These are phyloP conservation scores for Colletotrichum gloeosporioides DNA, from an alignment of 2,329 filamentous ascomycete species.

Conservation along the genomic window DNA sequence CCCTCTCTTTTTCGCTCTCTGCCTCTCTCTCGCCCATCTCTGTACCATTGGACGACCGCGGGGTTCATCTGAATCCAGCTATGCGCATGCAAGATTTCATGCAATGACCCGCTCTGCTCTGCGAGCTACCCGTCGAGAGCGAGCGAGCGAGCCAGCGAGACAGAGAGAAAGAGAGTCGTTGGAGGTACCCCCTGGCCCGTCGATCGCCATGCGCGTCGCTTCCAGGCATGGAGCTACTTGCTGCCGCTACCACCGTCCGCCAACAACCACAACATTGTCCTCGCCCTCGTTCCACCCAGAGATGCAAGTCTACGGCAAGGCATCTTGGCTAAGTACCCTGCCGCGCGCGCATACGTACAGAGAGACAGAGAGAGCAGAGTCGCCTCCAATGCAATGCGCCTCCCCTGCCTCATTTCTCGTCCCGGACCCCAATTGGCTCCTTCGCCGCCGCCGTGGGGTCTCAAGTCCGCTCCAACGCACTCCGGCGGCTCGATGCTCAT, in stretches of 20 bases:
- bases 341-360: background rate
- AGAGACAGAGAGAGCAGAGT: background rate
- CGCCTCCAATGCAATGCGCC: conserved; percentile 7
- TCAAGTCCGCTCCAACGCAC: background rate
- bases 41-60: background rate
- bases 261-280: background rate
- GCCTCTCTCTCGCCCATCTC: background rate
- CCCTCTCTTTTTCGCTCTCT: background rate
- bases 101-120: background rate
- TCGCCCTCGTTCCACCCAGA: background rate
- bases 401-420: conserved; percentile 17
- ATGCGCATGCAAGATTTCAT: background rate
- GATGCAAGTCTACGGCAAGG: background rate
- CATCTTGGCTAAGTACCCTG: background rate
- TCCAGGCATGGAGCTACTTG: background rate
- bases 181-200: background rate
- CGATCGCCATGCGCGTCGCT: background rate
- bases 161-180: background rate
- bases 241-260: background rate
- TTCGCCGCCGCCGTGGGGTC: conserved; percentile 2
- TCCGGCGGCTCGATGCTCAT: background rate
- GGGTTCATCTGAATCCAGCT: background rate
- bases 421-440: conserved; percentile 2
- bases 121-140: background rate
- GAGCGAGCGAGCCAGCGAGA: background rate